Percentiles rank a stretch among this genome's conserved stretches.
Conservation (phyloP, 2,329 filamentous ascomycete genomes). For the Alternaria brassicicola region DNA sequence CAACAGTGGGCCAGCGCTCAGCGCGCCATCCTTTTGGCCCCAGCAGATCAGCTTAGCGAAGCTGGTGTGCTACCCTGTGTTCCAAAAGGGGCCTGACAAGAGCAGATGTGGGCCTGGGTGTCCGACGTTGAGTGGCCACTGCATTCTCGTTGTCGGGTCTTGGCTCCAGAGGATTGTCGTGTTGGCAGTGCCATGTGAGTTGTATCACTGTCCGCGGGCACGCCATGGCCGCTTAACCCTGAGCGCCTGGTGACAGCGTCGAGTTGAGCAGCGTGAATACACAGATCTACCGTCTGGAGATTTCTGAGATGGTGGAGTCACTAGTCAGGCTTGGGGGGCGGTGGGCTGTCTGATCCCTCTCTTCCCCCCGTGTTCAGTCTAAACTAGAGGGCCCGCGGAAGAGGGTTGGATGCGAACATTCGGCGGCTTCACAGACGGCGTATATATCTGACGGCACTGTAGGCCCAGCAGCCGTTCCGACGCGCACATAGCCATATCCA, state of each 20-base stretch:
- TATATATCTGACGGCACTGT: constrained; percentile 9
- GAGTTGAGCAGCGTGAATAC: constrained; percentile 16
- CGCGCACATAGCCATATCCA: constrained; percentile 8
- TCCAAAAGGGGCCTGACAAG: constrained; percentile 26
- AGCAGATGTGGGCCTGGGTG: constrained; percentile 8
- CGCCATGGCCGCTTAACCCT: constrained; percentile 22
- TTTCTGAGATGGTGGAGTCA: constrained; percentile 10
- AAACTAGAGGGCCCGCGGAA: not conserved
- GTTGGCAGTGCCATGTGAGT: constrained; percentile 33
- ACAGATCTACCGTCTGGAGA: constrained; percentile 21
- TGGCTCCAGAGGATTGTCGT: constrained; percentile 28
- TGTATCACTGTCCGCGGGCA: constrained; percentile 23
- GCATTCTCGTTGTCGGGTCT: constrained; percentile 22
- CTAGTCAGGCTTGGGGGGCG: constrained; percentile 2
- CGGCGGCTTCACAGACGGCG: constrained; percentile 3
- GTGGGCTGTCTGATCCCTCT: constrained; percentile 5
- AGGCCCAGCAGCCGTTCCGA: not conserved
- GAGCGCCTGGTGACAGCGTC: constrained; percentile 17
- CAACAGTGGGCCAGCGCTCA: constrained; percentile 20
- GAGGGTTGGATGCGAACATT: constrained; percentile 1
- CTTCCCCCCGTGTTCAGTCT: constrained; percentile 5
- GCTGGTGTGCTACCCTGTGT: constrained; percentile 20
- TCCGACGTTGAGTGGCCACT: constrained; percentile 15
- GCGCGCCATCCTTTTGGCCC: constrained; percentile 11
- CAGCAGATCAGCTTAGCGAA: constrained; percentile 16